These are phyloP conservation scores for Neurospora sp. DNA, from an alignment of 495 filamentous ascomycete genomes.

Conservation along the genomic window DNA sequence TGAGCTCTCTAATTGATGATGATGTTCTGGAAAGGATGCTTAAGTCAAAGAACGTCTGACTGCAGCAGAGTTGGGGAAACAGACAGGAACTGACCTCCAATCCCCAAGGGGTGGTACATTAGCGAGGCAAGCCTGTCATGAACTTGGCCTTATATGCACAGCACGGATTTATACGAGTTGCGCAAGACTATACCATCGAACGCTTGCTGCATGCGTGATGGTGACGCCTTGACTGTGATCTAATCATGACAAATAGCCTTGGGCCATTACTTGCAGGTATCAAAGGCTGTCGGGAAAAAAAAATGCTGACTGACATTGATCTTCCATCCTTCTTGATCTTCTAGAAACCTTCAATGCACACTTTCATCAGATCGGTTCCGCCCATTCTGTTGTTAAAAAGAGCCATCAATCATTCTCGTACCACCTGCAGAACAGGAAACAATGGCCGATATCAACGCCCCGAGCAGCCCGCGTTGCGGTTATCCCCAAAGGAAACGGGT, in stretches of 20 bases:
- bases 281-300: neutral
- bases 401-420: neutral
- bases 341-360: neutral
- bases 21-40: neutral
- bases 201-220: neutral
- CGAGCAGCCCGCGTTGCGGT: neutral
- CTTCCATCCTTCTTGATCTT: neutral
- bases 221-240: neutral
- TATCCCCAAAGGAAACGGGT: neutral
- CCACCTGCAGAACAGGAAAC: neutral
- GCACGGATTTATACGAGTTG: no score
- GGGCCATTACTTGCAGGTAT: neutral
- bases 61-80: neutral
- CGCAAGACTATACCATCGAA: neutral
- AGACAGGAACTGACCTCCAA: no score
- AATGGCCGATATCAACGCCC: neutral
- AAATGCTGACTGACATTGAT: neutral
- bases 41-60: neutral
- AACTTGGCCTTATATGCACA: no score
- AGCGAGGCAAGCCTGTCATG: no score
- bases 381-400: neutral
- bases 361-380: neutral
- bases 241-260: neutral
- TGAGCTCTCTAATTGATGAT: neutral
- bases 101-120: no score